A percentile compares a stretch with the other conserved stretches of the same genome.
Conservation (phyloP, 2,329 filamentous ascomycete species). For the Xylariaceae sp. region DNA sequence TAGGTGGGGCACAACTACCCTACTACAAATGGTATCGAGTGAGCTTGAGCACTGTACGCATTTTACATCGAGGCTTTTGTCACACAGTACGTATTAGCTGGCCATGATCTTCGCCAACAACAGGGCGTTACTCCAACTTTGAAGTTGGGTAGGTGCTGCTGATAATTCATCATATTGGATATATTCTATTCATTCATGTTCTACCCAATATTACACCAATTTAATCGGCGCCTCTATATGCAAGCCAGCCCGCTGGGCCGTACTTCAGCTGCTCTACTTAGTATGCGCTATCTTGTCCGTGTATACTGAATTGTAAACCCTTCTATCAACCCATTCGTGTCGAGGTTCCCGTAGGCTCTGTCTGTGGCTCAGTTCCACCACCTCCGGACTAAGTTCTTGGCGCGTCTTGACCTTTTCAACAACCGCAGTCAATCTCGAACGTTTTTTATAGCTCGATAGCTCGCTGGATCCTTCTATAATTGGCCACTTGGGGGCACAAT, state of each 20-base stretch:
- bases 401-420: neutral
- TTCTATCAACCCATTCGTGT: conserved; percentile 21
- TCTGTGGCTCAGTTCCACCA: neutral
- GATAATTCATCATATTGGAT: no score
- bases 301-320: conserved; percentile 21
- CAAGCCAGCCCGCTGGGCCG: conserved; percentile 12
- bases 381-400: neutral
- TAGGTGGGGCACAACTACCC: no score
- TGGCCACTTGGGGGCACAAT: neutral
- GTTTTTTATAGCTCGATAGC: neutral
- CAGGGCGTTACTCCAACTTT: no score
- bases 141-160: no score
- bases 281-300: conserved; percentile 15
- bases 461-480: neutral
- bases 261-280: conserved; percentile 16
- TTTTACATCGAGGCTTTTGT: no score
- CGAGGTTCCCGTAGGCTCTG: neutral
- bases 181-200: no score
- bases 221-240: conserved; percentile 24
- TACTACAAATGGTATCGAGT: no score
- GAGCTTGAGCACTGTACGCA: no score
- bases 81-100: no score
- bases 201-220: neutral
- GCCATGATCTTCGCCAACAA: no score
- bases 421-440: neutral